Conservation (phyloP, 305 asterid species). For the Solanum hybrid region DNA sequence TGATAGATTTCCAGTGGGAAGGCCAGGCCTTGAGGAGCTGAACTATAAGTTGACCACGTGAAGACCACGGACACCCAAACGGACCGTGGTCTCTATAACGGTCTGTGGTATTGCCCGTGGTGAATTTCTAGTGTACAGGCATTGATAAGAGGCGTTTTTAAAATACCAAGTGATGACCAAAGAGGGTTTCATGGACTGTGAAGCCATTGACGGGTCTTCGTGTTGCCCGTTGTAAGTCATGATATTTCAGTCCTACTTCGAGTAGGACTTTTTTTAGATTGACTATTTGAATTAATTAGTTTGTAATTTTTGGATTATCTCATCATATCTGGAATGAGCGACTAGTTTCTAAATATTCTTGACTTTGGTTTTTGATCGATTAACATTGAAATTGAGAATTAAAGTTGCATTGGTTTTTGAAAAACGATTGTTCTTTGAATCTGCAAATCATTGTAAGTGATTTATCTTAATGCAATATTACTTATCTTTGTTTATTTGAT, state of each 20-base stretch:
- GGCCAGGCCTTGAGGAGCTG: not conserved
- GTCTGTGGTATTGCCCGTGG: not conserved
- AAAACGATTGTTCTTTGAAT: not conserved
- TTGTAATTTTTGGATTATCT: not conserved
- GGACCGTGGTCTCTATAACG: not conserved
- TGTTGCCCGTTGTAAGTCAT: not conserved
- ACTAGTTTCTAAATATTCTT: not conserved
- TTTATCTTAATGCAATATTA: not conserved
- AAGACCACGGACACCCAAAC: not conserved
- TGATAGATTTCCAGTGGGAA: not conserved
- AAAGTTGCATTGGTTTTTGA: too few relatives aligned
- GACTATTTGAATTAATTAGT: too few relatives aligned
- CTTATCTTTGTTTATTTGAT: not conserved
- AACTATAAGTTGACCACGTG: too few relatives aligned
- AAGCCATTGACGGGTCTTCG: not conserved
- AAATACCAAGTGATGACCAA: not conserved
- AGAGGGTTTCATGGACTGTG: not conserved
- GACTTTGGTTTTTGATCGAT: not conserved
- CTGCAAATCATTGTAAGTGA: not conserved
- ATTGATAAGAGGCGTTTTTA: not conserved
- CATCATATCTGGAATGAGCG: not conserved
- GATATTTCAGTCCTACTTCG: not conserved
- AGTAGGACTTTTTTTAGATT: not conserved
- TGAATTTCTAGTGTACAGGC: fast-evolving
- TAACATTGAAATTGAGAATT: not conserved